Base-by-base conservation (phyloP, 2,329 filamentous ascomycete species). In the Cadophora malorum region DNA sequence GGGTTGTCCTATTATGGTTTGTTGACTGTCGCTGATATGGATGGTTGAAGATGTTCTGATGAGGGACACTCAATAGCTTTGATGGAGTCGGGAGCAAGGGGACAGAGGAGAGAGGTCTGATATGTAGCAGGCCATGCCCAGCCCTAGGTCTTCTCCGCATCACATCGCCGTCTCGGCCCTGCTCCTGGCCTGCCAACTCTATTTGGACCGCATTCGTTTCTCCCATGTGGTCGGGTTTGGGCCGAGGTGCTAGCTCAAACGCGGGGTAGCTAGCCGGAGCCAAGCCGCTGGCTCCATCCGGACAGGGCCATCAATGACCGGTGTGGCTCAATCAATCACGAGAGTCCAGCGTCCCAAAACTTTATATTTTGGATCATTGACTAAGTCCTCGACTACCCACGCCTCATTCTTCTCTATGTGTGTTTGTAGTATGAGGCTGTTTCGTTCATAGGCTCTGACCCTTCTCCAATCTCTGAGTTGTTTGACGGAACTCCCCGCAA, bases 151-250 rank as follows among this genome's bases (percentile, higher is more conserved):
- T 62, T 47, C 38, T 50, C 59, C 59, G 23, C 41, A 33, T 62
- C 23, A 10, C 33, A 25, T 62, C 59, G 41, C n/a, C 16, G 28
- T 28, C 28, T 28, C 28, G 28, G 28, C 28, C 28, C 28, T 28
- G 28, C 28, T 28, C 45, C 31, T 45, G 47, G 49, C 49, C 56
- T 35, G 31, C 9, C 12, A 62, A 52, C 56, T 49, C 25, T 45
- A 58, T 52, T 53, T 28, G 25, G 8, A 53, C 25, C 41, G 14
- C 52, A 38, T 47, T 33, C 53, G 14, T 38, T 12, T 45, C 41
- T 63, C 33, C 65, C 65, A 67, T 67, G 59, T 67, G 53, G 52
- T 58, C 56, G 58, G 58, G 23, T 55, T 66, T 66, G 65, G 25
- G 31, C 65, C 65, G 65, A 66, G 65, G 65, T 62, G 59, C 45